Evolutionary conservation across 106 monocot genomes (phyloP).

Genomic region (Hemerocallis citrina): DNA sequence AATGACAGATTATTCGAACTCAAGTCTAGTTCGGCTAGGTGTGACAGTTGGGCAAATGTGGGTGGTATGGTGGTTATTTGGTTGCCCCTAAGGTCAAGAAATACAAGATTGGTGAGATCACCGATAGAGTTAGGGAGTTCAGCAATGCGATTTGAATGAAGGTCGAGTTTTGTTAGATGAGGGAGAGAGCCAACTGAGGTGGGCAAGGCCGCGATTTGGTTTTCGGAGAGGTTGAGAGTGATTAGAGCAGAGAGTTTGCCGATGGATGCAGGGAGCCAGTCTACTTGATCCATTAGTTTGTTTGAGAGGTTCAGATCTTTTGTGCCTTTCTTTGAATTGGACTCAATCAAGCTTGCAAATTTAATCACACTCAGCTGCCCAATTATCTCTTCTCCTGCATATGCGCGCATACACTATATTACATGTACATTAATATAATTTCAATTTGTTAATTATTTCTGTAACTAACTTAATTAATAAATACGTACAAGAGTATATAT

Average conservation of each 20-base stretch:
- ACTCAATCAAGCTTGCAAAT: conserved; percentile 17
- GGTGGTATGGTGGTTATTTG: conserved; percentile 12
- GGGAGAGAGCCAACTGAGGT: conserved; percentile 14
- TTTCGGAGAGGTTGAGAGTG: conserved; percentile 18
- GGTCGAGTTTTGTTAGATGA: conserved; percentile 14
- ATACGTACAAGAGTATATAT: no score
- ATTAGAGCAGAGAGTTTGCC: conserved; percentile 9
- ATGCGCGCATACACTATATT: no score
- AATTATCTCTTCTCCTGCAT: conserved; percentile 5
- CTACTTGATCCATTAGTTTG: conserved; percentile 27
- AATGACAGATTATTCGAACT: conserved; percentile 14
- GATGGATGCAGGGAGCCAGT: conserved; percentile 31
- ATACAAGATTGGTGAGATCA: conserved; percentile 7
- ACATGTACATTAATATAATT: no score
- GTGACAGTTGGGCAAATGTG: conserved; percentile 10
- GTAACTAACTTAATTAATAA: no score
- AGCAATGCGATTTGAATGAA: conserved; percentile 10
- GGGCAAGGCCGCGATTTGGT: conserved; percentile 20
- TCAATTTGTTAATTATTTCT: no score
- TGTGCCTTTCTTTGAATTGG: conserved; percentile 13
- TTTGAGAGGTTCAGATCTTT: conserved; percentile 16
- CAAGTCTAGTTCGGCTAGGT: conserved; percentile 17
- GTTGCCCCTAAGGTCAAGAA: conserved; percentile 18
- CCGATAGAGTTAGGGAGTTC: conserved; percentile 23
- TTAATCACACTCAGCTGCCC: conserved; percentile 22